A percentile compares a stretch with the other conserved stretches of the same genome.
Conservation (phyloP, 2,329 filamentous ascomycete genomes). For the Helicocarpus griseus region DNA sequence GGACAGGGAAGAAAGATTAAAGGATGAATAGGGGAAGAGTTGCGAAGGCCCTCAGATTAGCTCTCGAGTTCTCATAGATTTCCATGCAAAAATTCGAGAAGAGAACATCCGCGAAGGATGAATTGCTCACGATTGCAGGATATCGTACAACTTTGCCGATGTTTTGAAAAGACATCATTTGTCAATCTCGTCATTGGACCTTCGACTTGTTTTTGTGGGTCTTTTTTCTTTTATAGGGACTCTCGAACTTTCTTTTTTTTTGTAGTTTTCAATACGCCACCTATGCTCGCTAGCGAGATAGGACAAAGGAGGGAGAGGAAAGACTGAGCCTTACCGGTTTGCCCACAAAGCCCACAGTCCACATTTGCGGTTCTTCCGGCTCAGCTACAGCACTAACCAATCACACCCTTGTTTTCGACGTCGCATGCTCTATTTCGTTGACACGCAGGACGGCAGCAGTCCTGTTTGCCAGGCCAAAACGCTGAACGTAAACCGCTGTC, state of each 20-base stretch:
- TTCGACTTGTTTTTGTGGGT: not conserved
- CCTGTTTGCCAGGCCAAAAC: too few species aligned
- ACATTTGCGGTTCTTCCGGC: not conserved
- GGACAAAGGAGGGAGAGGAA: not conserved
- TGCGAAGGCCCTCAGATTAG: constrained; percentile 33
- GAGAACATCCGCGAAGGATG: not conserved
- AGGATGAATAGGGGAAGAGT: not conserved
- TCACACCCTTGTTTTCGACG: not conserved
- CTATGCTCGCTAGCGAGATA: not conserved
- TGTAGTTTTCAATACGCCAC: constrained; percentile 4
- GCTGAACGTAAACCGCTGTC: too few species aligned
- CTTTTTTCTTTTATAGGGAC: too few species aligned
- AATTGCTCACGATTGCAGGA: constrained; percentile 21
- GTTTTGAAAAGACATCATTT: constrained; percentile 5
- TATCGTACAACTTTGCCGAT: constrained; percentile 35
- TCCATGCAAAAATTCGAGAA: constrained; percentile 22
- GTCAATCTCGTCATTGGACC: constrained; percentile 6
- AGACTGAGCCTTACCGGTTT: not conserved
- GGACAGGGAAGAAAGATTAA: not conserved
- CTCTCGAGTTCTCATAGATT: constrained; percentile 37
- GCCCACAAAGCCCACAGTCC: constrained; percentile 1
- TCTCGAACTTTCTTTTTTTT: constrained; percentile 3
- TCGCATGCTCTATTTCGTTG: not conserved
- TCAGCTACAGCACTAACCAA: not conserved
- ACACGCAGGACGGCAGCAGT: too few species aligned